Base-by-base conservation (phyloP, 2,329 filamentous ascomycete genomes). In the Colletotrichum sidae region DNA sequence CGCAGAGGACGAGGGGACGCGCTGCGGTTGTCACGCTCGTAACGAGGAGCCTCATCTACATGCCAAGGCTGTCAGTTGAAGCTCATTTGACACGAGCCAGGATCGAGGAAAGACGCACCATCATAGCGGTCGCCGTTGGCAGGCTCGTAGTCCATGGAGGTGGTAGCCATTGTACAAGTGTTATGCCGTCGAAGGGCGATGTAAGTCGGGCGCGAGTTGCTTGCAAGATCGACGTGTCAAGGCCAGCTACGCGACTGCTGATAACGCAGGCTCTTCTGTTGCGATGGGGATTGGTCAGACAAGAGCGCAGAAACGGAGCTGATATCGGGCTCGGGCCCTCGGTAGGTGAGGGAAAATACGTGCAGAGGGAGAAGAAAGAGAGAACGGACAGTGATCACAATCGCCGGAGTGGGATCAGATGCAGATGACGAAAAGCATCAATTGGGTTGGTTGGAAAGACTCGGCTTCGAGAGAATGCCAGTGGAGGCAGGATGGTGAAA, bases 111-210 rank as follows among this genome's bases (percentile, higher is more conserved):
- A 46, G 72, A 68, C 82, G 72, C 80, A 90, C 88, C 88, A 74
- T 90, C 88, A 70, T 89, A 90, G 68, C 86, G 87, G 77, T 89
- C 86, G 73, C 87, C 87, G 73, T 88, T 89, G 69, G 88, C 86
- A 75, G 86, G 86, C 77, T 91, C 88, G 77, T 91, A 91, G 75
- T 91, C 88, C 88, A 91, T 91, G 70, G 87, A 85, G 46, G 86
- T 88, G 69, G 87, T 88, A 61, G 86, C 86, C 86, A 89, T 89
- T 70, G 76, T 71, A 67, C 71, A 65, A 65, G 57, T 41, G 45
- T 9, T 35, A 34, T 38, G 34, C n/a, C n/a, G 39, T n/a, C 38
- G 38, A 55, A 11, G 25, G 12, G 45, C 8, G 25, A 25, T 25
- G 1, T 5, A 9, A n/a, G 15, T 49, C 47, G 52, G 45, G 46